Evolutionary conservation across 2,329 filamentous ascomycete genomes (phyloP), one percentile per base, ranked within the genome.

Genomic region (Dothideomycetidae sp.): DNA sequence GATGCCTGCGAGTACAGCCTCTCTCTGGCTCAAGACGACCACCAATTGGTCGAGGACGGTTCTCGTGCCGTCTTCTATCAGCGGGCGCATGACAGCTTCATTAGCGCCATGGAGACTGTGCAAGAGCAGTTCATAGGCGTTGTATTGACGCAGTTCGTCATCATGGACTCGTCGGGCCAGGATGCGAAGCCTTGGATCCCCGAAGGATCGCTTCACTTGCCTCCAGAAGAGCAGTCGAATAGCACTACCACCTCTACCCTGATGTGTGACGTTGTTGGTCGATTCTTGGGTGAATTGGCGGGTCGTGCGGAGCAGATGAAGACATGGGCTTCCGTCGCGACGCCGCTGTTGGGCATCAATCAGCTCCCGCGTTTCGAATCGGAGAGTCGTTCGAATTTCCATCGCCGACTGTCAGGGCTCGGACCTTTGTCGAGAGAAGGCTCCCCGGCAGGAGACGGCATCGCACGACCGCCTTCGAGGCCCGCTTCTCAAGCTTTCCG

Each of bases 41-140:
- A 62, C 71, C 17, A 61, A 67, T 3, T 54, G 80, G 23, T 67
- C 75, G 29, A 35, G 37, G 17, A 38, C 31, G 36, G 36, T 15
- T 38, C 36, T 16, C 36, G 36, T 13, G 33, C 31, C 29, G 29
- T 38, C 18, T 38, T 38, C 29, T 38, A 38, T 18, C 36, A 38
- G 10, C 36, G 36, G 12, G 36, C 36, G 28, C 36, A 38, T 30
- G 36, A 38, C 18, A 28, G 36, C 30, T 38, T 38, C 18, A 32
- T 38, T 11, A 32, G 28, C 14, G 31, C 30, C 16, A 33, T 41
- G 34, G 39, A 41, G 17, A 36, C 73, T 40, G 57, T 90, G 43
- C 71, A 73, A 50, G 78, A 85, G 53, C 68, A 70, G 44, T 85
- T 83, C 52, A 74, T 80, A 13, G 80, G 78, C 50, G 79, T 79